A percentile compares a stretch with the other conserved stretches of the same genome.
These are phyloP conservation scores for Marasmius sp. DNA, from an alignment of 1,284 basidiomycete species.

Conservation along the genomic window DNA sequence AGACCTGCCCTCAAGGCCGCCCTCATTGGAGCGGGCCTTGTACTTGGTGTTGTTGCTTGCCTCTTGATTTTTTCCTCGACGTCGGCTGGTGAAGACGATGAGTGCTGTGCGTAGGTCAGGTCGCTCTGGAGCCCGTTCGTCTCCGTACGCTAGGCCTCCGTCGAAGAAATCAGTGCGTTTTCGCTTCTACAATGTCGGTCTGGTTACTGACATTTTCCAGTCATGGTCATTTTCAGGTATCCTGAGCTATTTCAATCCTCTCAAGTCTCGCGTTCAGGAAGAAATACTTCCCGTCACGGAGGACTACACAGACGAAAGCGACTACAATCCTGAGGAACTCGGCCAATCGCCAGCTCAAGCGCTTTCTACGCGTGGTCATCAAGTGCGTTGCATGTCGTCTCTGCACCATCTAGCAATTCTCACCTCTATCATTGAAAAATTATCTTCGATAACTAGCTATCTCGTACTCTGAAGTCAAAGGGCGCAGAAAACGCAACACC, in stretches of 20 bases:
- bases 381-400: conserved; percentile 22
- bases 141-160: conserved; percentile 36
- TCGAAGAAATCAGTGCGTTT: conserved; percentile 45
- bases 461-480: conserved; percentile 3
- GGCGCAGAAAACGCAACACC: conserved; percentile 7
- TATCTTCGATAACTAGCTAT: background rate
- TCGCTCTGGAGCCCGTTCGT: conserved; percentile 37
- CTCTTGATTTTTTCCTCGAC: background rate
- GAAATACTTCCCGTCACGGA: conserved; percentile 6
- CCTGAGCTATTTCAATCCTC: conserved; percentile 47
- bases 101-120: conserved; percentile 49
- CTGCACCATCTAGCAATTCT: background rate
- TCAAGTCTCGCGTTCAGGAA: conserved; percentile 26
- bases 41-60: conserved; percentile 6
- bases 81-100: conserved; percentile 31
- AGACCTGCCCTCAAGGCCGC: conserved; percentile 25
- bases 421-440: conserved; percentile 4
- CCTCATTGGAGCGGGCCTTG: background rate
- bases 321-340: conserved; percentile 13
- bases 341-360: conserved; percentile 20
- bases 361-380: conserved; percentile 29
- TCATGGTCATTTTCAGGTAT: conserved; percentile 52
- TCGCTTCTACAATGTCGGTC: conserved; percentile 1
- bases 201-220: conserved; percentile 27
- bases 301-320: conserved; percentile 17